Percentiles rank a stretch among this genome's conserved stretches.
Conservation (phyloP, 148 eudicot species). For the Fagopyrum tataricum region DNA sequence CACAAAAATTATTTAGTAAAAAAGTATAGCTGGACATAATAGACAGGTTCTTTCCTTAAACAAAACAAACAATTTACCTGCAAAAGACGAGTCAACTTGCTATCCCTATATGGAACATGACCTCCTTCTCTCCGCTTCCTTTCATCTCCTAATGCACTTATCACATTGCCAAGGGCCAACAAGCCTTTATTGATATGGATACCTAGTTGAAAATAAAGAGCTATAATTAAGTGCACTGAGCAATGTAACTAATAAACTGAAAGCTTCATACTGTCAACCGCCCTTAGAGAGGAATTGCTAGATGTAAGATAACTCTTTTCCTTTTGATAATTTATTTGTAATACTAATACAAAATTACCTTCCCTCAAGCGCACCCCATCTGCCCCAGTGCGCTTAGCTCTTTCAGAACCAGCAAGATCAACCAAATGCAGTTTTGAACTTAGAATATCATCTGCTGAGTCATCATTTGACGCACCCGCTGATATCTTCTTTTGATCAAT, state of each 20-base stretch:
- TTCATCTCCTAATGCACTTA: constrained; percentile 96
- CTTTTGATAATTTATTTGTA: background rate
- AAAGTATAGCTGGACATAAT: background rate
- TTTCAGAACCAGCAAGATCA: constrained; percentile 97
- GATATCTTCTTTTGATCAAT: constrained; percentile 75
- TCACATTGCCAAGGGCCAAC: constrained; percentile 90
- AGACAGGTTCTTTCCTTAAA: background rate
- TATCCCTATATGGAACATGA: constrained; percentile 93
- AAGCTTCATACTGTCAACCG: no score
- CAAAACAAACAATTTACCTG: constrained; percentile 37
- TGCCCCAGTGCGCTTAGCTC: constrained; percentile 96
- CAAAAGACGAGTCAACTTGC: constrained; percentile 87
- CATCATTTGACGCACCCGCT: constrained; percentile 31
- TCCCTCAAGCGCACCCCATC: constrained; percentile 88
- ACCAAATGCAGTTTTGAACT: constrained; percentile 89
- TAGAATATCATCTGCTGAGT: constrained; percentile 60
- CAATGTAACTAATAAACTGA: no score
- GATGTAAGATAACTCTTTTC: background rate
- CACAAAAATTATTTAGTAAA: constrained; percentile 4
- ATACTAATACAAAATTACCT: constrained; percentile 32
- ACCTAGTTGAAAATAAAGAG: constrained; percentile 29
- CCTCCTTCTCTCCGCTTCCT: constrained; percentile 96
- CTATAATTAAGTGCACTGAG: background rate
- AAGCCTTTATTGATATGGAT: constrained; percentile 95
- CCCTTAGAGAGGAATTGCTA: background rate